Evolutionary conservation across 192 early-diverging fungal genomes (phyloP).

Genomic region (Piromyces sp.): DNA sequence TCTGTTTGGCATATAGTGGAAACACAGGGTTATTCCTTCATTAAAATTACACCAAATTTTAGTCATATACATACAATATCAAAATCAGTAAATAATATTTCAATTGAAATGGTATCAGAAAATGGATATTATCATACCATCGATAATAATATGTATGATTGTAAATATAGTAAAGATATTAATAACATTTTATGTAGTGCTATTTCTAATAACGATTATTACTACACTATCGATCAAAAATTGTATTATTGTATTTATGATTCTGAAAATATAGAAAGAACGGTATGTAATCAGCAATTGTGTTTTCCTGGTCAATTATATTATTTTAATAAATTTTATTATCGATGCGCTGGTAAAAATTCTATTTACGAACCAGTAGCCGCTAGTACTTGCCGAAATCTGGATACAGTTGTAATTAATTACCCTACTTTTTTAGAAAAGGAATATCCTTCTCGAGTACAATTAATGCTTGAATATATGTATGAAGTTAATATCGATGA

Average conservation of each 20-base stretch:
- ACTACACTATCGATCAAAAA: background rate
- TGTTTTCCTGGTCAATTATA: background rate
- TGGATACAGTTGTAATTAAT: background rate
- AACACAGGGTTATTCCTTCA: background rate
- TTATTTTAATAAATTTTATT: background rate
- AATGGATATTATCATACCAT: background rate
- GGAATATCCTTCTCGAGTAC: background rate
- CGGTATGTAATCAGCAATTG: background rate
- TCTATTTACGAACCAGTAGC: background rate
- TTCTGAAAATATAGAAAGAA: background rate
- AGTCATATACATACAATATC: background rate
- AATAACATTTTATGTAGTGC: background rate
- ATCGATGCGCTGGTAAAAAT: background rate
- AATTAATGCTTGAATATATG: background rate
- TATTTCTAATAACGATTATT: background rate
- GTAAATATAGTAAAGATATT: background rate
- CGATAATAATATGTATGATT: background rate
- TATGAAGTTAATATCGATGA: background rate
- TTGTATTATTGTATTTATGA: background rate
- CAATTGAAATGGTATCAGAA: background rate
- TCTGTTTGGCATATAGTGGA: background rate
- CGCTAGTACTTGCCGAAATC: background rate
- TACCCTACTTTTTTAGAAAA: background rate
- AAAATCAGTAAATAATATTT: background rate
- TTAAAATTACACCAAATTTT: background rate